Evolutionary conservation across 441 rosid genomes (phyloP).

Genomic region (Theobroma grandiflorum): DNA sequence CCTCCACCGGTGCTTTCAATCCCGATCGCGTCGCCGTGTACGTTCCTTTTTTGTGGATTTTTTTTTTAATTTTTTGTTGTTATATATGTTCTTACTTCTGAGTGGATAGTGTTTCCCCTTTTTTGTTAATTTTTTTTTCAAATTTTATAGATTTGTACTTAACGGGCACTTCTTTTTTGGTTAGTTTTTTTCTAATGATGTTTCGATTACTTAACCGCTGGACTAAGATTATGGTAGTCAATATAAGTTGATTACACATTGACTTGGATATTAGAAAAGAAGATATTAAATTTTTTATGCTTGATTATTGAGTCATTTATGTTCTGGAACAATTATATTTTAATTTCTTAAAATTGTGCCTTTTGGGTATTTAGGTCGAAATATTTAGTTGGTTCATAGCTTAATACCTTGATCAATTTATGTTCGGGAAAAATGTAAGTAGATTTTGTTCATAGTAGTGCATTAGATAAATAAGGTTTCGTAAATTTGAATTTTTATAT

Average conservation of each 20-base stretch:
- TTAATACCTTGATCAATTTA: background rate
- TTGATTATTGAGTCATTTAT: background rate
- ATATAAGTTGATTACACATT: conserved; percentile 11
- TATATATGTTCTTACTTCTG: background rate
- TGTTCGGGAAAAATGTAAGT: background rate
- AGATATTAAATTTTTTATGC: conserved; percentile 1
- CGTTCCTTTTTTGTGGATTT: conserved; percentile 26
- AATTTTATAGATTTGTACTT: background rate
- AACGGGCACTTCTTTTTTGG: background rate
- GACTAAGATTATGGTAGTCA: background rate
- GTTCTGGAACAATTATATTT: background rate
- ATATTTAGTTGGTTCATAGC: background rate
- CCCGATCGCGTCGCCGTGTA: conserved; percentile 99
- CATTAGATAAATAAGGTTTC: background rate
- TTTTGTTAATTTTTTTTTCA: background rate
- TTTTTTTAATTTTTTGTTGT: background rate
- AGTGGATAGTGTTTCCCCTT: background rate
- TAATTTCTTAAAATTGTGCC: background rate
- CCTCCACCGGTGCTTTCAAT: conserved; percentile 80
- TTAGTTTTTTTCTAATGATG: background rate
- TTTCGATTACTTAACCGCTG: background rate
- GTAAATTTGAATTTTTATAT: background rate
- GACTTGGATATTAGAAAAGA: conserved; percentile 10
- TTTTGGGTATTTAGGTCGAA: background rate
- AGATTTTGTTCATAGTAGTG: background rate